Percentiles rank a stretch among this genome's conserved stretches.
These are phyloP conservation scores for Beauveria australis DNA, from an alignment of 2,329 filamentous ascomycete species.

Conservation along the genomic window DNA sequence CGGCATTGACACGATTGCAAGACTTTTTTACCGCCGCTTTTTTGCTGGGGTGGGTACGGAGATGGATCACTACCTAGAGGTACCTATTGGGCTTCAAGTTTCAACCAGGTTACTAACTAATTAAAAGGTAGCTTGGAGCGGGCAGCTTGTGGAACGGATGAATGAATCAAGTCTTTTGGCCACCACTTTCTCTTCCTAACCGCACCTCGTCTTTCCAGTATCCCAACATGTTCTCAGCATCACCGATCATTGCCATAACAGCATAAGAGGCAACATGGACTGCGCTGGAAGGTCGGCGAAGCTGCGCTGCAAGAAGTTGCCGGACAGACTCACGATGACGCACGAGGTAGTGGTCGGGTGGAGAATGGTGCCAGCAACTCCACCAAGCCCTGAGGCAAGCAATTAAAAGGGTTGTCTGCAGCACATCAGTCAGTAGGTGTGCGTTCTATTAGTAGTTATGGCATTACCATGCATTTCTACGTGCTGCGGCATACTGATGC, in stretches of 20 bases:
- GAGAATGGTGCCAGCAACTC: not conserved
- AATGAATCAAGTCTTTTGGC: not conserved
- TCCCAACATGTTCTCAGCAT: not conserved
- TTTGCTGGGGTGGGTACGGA: not conserved
- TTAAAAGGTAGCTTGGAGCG: not conserved
- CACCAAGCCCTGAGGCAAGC: not conserved
- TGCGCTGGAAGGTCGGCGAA: not conserved
- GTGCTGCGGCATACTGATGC: not conserved
- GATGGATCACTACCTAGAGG: too few relatives aligned
- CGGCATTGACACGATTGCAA: not conserved
- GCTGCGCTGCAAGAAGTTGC: not conserved
- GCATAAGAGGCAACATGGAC: not conserved
- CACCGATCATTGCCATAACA: not conserved
- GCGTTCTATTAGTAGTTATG: too few relatives aligned
- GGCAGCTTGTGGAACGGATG: not conserved
- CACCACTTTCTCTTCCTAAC: not conserved
- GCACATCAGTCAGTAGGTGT: too few relatives aligned
- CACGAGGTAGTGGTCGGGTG: slow-evolving; percentile 3
- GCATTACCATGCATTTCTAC: too few relatives aligned
- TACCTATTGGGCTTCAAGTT: not conserved
- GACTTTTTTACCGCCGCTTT: not conserved
- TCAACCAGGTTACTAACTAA: not conserved
- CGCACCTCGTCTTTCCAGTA: not conserved
- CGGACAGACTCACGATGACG: not conserved
- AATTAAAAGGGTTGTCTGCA: not conserved